phyloP scores from a whole-genome alignment of 352 stramenopile genomes.

The Blastocystis hominis region DNA sequence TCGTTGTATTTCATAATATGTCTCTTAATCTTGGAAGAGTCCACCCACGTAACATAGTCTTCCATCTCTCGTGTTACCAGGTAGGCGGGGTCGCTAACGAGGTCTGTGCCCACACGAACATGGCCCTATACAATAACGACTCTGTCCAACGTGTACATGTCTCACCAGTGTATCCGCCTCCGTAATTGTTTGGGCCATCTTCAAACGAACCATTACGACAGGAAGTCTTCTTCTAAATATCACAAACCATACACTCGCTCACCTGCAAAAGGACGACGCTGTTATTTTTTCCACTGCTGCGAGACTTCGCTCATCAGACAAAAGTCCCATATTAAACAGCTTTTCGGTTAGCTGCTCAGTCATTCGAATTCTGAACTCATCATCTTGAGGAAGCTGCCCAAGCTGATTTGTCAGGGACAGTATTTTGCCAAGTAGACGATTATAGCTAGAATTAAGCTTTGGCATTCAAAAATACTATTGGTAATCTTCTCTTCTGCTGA shows the following conservation, averaged over 20 bases:
- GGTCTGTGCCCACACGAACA: constrained; percentile 81
- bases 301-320: constrained; percentile 87
- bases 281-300: constrained; percentile 90
- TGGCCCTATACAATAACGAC: constrained; percentile 68
- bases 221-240: constrained; percentile 82
- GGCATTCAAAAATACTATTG: constrained; percentile 67
- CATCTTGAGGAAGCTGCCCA: constrained; percentile 82
- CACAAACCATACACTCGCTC: constrained; percentile 55
- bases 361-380: constrained; percentile 90
- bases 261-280: constrained; percentile 76
- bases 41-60: constrained; percentile 98
- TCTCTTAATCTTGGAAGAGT: constrained; percentile 90
- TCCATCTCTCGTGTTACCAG: constrained; percentile 93
- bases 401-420: constrained; percentile 83
- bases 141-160: constrained; percentile 63
- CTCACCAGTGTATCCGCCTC: constrained; percentile 92
- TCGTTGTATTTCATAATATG: constrained; percentile 98
- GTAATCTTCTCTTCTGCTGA: constrained; percentile 95
- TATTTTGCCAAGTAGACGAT: constrained; percentile 87
- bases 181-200: constrained; percentile 96
- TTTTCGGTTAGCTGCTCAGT: constrained; percentile 89
- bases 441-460: constrained; percentile 70
- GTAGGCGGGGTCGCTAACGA: constrained; percentile 89
- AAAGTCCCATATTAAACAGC: constrained; percentile 90
- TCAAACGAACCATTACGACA: constrained; percentile 95